Base-by-base conservation (phyloP, 495 filamentous ascomycete genomes). In the Cercophora newfieldiana region DNA sequence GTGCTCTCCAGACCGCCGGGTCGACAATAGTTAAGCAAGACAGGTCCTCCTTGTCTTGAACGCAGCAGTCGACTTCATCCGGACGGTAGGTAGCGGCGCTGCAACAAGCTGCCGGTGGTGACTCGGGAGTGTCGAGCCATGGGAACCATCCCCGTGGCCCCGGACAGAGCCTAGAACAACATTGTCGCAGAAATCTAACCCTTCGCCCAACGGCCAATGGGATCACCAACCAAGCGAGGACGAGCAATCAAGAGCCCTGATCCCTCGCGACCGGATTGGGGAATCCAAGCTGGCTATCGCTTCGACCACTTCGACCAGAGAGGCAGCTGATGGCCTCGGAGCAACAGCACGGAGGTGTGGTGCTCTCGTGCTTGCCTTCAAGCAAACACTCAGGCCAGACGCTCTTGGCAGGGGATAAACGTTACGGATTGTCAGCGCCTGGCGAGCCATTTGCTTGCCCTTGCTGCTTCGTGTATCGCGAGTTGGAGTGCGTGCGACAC, bases 201-300 rank as follows among this genome's bases (percentile, higher is more conserved):
- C 26, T 37, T 37, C 29, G 14, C 44, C 30, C 26, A 18, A 30
- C 47, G 25, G 59, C 70, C 70, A 72, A 69, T 69, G 64, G 37
- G 47, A 48, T 18, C 19, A 26, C 31, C 37, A 28, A 18, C 16
- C 64, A 72, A 72, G 67, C 70, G 70, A 71, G 58, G 28, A 56
- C 44, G 19, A 37, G 31, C 51, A 63, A 44, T 63, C 59, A n/a
- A 44, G 48, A 14, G 37, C 37, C 37, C 37, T 44, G 37, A 44
- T 44, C 18, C 12, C 37, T 44, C 12, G 37, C 10, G 49, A n/a
- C 61, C 61, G 21, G 19, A 55, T 63, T 30, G 44, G 61, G 61
- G 55, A 63, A 63, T 63, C 55, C 48, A 28, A 55, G 29, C 50
- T 49, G 55, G 8, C 28, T 21, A 28, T 49, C 22, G 37, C 24